Base-by-base conservation (phyloP, 2,329 filamentous ascomycete genomes). In the Byssoonygena ceratinophila region DNA sequence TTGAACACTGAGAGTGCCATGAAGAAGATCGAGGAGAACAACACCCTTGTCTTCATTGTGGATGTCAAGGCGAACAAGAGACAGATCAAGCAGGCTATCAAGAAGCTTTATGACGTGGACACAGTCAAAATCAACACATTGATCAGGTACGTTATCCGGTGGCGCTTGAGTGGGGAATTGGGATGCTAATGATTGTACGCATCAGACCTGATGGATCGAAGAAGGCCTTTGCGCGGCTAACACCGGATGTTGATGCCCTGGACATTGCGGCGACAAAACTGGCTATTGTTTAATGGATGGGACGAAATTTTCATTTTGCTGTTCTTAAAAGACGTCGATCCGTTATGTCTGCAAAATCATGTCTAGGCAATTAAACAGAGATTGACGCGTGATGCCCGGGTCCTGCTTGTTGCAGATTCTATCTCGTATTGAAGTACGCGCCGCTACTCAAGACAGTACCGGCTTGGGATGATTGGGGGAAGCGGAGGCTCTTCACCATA, bases 21-120 rank as follows among this genome's bases (percentile, higher is more conserved):
- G 91, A 98, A 98, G 88, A 96, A 96, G 86, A 96, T 98, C 66
- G 92, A 98, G 82, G 92, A 98, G 85, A 90, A 98, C 84, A 98
- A 98, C 83, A 98, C 92, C 64, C 83, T 98, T 50, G 88, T 94
- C 71, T 96, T 96, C 82, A 94, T 95, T 66, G 88, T 94, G 70
- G 86, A 96, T 65, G 78, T 91, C 74, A 94, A 94, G 85, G 84
- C 91, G 74, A 98, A 98, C 84, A 98, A 98, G 87, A 84, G 89
- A 72, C 92, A 98, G 80, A 98, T 98, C 79, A 96, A 96, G 83
- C 80, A 83, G 68, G 87, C 91, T 59, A 79, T 98, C 64, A 98
- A 97, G 89, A 95, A 92, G 84, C 85, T 97, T 64, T 98, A 98
- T 76, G 92, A 97, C 74, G 92, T 98, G 63, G 91, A 96, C 71